Conservation (phyloP, 2,329 filamentous ascomycete species). For the Fusarium humuli region DNA sequence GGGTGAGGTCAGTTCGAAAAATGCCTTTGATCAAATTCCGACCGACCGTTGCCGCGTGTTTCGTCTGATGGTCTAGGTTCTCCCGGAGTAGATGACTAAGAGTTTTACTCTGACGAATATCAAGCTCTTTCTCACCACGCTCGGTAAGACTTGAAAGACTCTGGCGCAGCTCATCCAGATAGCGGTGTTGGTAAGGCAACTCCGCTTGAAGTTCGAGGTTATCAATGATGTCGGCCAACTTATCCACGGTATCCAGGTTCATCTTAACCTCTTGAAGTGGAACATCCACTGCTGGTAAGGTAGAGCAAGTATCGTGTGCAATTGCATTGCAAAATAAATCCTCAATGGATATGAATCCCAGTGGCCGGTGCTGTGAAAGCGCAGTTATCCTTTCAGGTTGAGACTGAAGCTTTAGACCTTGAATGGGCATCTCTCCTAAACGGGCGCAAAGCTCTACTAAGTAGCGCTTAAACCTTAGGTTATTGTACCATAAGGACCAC, state of each 20-base stretch:
- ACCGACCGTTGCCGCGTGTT: neutral
- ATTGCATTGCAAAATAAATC: slow-evolving; percentile 7
- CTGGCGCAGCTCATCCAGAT: slow-evolving; percentile 24
- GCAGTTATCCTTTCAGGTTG: neutral
- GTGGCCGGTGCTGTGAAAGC: neutral
- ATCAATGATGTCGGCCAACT: slow-evolving; percentile 9
- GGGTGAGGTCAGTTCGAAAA: neutral
- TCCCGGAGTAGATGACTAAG: neutral
- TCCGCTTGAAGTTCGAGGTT: slow-evolving; percentile 11
- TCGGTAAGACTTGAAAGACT: slow-evolving; percentile 20
- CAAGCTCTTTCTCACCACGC: neutral
- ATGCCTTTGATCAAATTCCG: neutral
- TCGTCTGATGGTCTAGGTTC: neutral
- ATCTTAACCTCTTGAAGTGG: too few relatives aligned
- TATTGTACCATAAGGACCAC: neutral
- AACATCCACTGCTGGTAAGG: neutral
- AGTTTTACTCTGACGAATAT: neutral
- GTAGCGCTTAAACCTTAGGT: slow-evolving; percentile 27
- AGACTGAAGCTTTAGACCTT: neutral
- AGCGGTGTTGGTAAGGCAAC: slow-evolving; percentile 17
- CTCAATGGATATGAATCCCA: slow-evolving; percentile 23
- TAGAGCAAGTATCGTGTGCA: neutral
- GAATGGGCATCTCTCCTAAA: slow-evolving; percentile 1
- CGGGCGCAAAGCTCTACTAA: neutral
- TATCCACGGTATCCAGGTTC: neutral